These are phyloP conservation scores for Plasmodium malariae DNA, from an alignment of 169 alveolate species.

Conservation along the genomic window DNA sequence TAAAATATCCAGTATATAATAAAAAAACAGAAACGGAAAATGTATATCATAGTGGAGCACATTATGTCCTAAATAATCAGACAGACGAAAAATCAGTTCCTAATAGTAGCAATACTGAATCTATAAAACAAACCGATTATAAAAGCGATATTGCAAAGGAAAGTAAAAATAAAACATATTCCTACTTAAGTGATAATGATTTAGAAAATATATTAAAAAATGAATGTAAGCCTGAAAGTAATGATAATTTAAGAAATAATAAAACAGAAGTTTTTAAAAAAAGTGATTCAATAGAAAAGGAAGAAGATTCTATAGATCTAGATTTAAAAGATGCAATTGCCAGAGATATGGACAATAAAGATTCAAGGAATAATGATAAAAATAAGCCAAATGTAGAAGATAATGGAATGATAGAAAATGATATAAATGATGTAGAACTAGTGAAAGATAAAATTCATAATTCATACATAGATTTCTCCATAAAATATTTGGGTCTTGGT, in stretches of 20 bases:
- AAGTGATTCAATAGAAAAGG: neutral
- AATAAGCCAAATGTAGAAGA: neutral
- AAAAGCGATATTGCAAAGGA: neutral
- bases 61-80: neutral
- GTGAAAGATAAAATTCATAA: neutral
- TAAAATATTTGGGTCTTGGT: conserved; percentile 88
- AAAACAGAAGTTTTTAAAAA: neutral
- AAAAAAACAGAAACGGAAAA: neutral
- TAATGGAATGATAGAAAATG: neutral
- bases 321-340: conserved; percentile 25
- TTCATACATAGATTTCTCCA: conserved; percentile 27
- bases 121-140: neutral
- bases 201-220: neutral
- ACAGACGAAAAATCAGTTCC: neutral
- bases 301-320: conserved; percentile 11
- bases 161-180: neutral
- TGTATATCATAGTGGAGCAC: neutral
- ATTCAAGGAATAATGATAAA: neutral
- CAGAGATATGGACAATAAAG: neutral
- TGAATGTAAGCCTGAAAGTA: conserved; percentile 13
- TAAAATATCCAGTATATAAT: conserved; percentile 33
- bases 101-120: neutral
- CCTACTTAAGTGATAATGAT: conserved; percentile 15
- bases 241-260: neutral
- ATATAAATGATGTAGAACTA: conserved; percentile 3